Percentiles rank a stretch among this genome's conserved stretches.
Evolutionary conservation across 768 basidiomycete genomes (phyloP).

Genomic region (Calvatia gigantea): DNA sequence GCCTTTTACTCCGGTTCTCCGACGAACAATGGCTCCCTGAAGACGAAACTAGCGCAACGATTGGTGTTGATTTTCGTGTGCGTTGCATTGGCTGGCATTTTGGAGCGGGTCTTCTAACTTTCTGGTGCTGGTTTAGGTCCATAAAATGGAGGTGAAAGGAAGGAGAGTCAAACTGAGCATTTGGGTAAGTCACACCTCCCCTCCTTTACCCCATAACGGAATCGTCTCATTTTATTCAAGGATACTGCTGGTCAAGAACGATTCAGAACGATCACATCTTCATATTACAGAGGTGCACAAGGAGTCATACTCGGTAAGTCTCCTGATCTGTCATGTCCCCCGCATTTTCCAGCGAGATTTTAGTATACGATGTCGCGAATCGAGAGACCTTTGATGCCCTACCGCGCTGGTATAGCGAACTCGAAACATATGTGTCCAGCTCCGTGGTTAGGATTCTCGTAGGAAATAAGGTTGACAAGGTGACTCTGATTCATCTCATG

Average conservation of each 20-base stretch:
- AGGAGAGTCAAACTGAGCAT: constrained; percentile 91
- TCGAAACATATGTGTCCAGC: constrained; percentile 87
- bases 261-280: constrained; percentile 91
- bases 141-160: constrained; percentile 83
- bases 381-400: constrained; percentile 92
- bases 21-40: constrained; percentile 94
- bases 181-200: constrained; percentile 62
- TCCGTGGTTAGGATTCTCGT: constrained; percentile 94
- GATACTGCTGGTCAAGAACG: constrained; percentile 97
- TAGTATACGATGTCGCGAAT: constrained; percentile 94
- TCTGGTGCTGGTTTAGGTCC: constrained; percentile 47
- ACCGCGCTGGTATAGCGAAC: constrained; percentile 89
- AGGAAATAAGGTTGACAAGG: constrained; percentile 92
- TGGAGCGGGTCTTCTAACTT: not conserved
- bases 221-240: constrained; percentile 33
- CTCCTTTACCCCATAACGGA: not conserved
- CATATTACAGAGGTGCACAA: constrained; percentile 90
- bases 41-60: constrained; percentile 84
- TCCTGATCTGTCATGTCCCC: not conserved
- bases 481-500: not conserved
- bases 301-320: constrained; percentile 70
- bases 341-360: too few species aligned
- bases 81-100: constrained; percentile 27
- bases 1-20: constrained; percentile 89
- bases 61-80: constrained; percentile 83